phyloP scores from a whole-genome alignment of 495 filamentous ascomycete species.

The Penicillium flavigenum region DNA sequence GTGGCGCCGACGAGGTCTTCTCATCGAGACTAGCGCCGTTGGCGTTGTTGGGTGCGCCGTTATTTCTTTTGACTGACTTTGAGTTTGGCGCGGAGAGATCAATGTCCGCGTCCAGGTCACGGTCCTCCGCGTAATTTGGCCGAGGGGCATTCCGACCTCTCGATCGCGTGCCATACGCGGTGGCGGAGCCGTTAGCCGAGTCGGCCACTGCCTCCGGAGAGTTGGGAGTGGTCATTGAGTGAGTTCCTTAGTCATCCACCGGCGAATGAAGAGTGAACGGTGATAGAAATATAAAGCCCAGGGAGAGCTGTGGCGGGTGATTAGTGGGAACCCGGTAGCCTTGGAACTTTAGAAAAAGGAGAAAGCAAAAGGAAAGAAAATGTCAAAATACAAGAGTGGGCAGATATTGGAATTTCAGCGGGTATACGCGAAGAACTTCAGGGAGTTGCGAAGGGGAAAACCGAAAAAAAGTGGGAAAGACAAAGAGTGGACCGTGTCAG shows the following conservation, averaged over 20 bases:
- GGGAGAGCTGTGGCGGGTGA: constrained; percentile 16
- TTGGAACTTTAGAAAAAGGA: constrained; percentile 13
- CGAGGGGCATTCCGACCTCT: constrained; percentile 83
- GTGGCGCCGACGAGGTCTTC: constrained; percentile 42
- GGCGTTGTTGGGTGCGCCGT: constrained; percentile 27
- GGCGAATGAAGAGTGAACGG: constrained; percentile 6
- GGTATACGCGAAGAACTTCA: constrained; percentile 7
- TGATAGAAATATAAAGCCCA: constrained; percentile 11
- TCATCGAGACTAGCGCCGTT: constrained; percentile 46
- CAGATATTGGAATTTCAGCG: constrained; percentile 9
- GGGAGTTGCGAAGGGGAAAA: constrained; percentile 20
- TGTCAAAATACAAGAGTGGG: constrained; percentile 22
- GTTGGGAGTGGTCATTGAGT: constrained; percentile 53
- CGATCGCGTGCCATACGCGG: constrained; percentile 93
- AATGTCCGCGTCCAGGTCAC: constrained; percentile 84
- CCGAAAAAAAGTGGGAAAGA: constrained; percentile 20
- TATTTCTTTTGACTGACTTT: constrained; percentile 50
- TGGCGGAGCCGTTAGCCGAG: constrained; percentile 43
- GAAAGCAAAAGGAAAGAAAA: constrained; percentile 27
- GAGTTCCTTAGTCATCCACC: constrained; percentile 41
- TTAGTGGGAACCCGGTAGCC: constrained; percentile 12
- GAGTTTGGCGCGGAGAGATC: constrained; percentile 45
- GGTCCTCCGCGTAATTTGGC: constrained; percentile 95
- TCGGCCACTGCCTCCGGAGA: constrained; percentile 46
- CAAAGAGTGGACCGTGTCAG: constrained; percentile 35